Base-by-base conservation (phyloP, 2,329 filamentous ascomycete genomes). In the Escovopsis sp. region DNA sequence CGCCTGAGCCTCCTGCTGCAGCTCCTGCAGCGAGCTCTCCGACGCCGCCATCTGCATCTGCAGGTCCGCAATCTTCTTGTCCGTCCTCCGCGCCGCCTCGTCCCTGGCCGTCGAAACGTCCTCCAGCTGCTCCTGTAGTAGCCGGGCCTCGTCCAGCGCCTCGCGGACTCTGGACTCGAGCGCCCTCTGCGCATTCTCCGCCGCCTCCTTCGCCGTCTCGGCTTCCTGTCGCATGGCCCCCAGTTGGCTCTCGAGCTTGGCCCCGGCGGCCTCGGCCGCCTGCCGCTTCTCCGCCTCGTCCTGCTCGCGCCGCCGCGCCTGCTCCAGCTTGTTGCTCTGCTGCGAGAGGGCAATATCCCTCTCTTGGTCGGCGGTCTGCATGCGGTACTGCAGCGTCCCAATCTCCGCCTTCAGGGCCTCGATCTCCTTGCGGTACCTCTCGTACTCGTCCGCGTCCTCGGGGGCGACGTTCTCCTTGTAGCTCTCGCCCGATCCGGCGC, bases 361-460 rank as follows among this genome's bases (percentile, higher is more conserved):
- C 55, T 96, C 89, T 52, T 94, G 85, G 53, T 89, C 88, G 42
- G 85, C 67, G 15, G 84, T 89, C 54, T 87, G 84, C 50, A 94
- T 72, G 45, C 89, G 85, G 64, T 95, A 98, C 47, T 80, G 81
- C 40, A 95, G 67, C 0, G 86, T 85, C 47, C 88, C 91, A 36
- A 96, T 69, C 61, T 95, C 86, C 2, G 89, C 85, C 55, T 89
- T 88, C 26, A 96, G 70, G 49, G 88, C 82, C 55, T 96, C 88
- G 46, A 72, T 74, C 33, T 66, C 66, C 43, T 64, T 69, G 39
- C 69, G 66, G 55, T 73, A 74, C 38, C 65, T 68, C 54, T 78
- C 74, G 54, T 76, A 75, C 43, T 72, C 67, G 45, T 75, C 70
- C n/a, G 68, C 68, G 45, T 77, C 74, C 1, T 70, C 64, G 0